phyloP scores from a whole-genome alignment of 805 yeast species.

The fission yeast (Schizosaccharomyces pombe) region DNA sequence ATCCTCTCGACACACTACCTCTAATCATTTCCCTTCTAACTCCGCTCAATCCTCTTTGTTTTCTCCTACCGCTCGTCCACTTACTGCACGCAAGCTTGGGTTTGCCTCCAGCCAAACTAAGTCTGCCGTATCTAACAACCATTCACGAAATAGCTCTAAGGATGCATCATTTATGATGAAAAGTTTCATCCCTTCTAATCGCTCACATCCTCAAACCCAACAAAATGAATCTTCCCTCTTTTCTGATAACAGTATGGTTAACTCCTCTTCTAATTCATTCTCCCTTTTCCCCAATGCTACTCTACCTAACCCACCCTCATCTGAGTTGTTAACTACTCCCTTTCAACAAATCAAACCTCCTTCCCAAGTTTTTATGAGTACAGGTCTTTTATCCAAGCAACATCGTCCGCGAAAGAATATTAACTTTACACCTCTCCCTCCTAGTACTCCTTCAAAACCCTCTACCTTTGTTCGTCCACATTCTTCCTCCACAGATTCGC shows the following conservation, averaged over 20 bases:
- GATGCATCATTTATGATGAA: too few species aligned
- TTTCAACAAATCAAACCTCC: slow-evolving; percentile 47
- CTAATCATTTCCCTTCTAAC: too few species aligned
- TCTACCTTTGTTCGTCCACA: not conserved
- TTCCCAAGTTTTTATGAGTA: slow-evolving; percentile 58
- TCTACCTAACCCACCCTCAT: not conserved
- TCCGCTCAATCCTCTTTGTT: too few species aligned
- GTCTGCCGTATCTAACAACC: too few species aligned
- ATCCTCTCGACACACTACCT: too few species aligned
- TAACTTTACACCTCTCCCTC: not conserved
- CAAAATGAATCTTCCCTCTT: not conserved
- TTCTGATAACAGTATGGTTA: not conserved
- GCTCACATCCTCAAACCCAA: too few species aligned
- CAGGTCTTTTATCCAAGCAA: slow-evolving; percentile 44
- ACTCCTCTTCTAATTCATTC: not conserved
- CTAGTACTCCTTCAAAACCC: not conserved
- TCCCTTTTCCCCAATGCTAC: not conserved
- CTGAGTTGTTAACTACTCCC: not conserved
- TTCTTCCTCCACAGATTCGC: not conserved
- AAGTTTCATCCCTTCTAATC: too few species aligned
- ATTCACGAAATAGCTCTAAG: too few species aligned
- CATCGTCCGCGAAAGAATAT: not conserved
- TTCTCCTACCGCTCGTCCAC: too few species aligned
- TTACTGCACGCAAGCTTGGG: too few species aligned
- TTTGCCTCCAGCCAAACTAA: too few species aligned